Evolutionary conservation across 1,139 yeast species (phyloP).

Genomic region (Hyphopichia pseudoburtonii): DNA sequence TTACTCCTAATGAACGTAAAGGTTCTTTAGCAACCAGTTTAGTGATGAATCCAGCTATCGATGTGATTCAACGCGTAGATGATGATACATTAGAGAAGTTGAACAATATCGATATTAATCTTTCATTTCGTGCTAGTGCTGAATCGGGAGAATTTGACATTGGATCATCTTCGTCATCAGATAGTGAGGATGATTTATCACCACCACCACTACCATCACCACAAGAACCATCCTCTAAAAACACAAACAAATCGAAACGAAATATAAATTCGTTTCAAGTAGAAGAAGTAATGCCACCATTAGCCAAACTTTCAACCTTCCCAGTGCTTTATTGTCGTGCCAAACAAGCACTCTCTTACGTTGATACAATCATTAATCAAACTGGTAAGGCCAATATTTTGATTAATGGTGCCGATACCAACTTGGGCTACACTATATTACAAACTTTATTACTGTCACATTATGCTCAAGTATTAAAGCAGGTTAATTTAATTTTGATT

Average conservation of each 20-base stretch:
- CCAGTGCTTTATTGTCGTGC: slow-evolving; percentile 42
- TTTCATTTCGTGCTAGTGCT: slow-evolving; percentile 10
- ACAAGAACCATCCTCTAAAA: not conserved
- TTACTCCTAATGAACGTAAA: slow-evolving; percentile 33
- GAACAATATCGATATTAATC: slow-evolving; percentile 17
- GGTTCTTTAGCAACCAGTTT: slow-evolving; percentile 41
- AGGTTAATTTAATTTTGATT: slow-evolving; percentile 30
- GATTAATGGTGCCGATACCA: slow-evolving; percentile 48
- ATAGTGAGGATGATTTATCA: not conserved
- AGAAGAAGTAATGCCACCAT: slow-evolving; percentile 19
- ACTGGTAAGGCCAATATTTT: slow-evolving; percentile 26
- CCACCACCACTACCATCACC: not conserved
- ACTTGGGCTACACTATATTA: slow-evolving; percentile 35
- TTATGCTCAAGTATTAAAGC: slow-evolving; percentile 21
- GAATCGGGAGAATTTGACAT: slow-evolving; percentile 14
- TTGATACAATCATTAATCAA: slow-evolving; percentile 13
- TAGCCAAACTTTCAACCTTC: slow-evolving; percentile 36
- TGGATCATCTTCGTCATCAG: slow-evolving; percentile 11
- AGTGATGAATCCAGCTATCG: slow-evolving; percentile 33
- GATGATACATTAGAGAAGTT: slow-evolving; percentile 23
- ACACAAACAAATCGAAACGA: slow-evolving; percentile 1
- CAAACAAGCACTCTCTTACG: slow-evolving; percentile 35
- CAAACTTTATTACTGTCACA: slow-evolving; percentile 30
- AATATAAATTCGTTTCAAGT: not conserved
- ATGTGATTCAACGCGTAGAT: slow-evolving; percentile 29